phyloP scores from a whole-genome alignment of 202 grass and related monocot genomes.

The Elaeis oleifera region DNA sequence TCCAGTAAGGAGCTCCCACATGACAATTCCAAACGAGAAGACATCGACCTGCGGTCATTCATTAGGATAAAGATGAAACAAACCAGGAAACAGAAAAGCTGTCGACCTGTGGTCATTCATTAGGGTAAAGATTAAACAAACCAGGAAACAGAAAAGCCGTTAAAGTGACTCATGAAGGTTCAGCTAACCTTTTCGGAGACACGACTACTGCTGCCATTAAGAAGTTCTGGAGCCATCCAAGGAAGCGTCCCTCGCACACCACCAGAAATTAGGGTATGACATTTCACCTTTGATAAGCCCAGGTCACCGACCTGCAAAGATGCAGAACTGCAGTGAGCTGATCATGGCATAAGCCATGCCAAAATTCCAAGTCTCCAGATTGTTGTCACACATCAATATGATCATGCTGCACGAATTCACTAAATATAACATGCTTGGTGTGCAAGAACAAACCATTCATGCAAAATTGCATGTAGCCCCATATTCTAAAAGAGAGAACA shows the following conservation, averaged over 20 bases:
- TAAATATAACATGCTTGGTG: no score
- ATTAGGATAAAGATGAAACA: neutral
- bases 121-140: neutral
- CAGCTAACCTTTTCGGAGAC: slow-evolving; percentile 80
- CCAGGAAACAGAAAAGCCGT: neutral
- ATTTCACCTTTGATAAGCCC: slow-evolving; percentile 86
- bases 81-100: neutral
- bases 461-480: no score
- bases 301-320: slow-evolving; percentile 76
- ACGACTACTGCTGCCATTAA: slow-evolving; percentile 78
- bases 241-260: slow-evolving; percentile 86
- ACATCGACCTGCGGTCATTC: slow-evolving; percentile 54
- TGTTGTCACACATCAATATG: no score
- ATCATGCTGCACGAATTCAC: no score
- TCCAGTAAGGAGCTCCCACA: slow-evolving; percentile 88
- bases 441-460: no score
- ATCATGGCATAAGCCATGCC: neutral
- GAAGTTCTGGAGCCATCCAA: slow-evolving; percentile 87
- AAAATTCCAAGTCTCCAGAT: neutral
- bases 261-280: slow-evolving; percentile 76
- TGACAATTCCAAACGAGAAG: slow-evolving; percentile 86
- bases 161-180: neutral
- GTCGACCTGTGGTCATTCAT: slow-evolving; percentile 43
- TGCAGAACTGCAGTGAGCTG: slow-evolving; percentile 2
- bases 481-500: no score